These are phyloP conservation scores for Jasminum sambac DNA, from an alignment of 257 asterid genomes.

Conservation along the genomic window DNA sequence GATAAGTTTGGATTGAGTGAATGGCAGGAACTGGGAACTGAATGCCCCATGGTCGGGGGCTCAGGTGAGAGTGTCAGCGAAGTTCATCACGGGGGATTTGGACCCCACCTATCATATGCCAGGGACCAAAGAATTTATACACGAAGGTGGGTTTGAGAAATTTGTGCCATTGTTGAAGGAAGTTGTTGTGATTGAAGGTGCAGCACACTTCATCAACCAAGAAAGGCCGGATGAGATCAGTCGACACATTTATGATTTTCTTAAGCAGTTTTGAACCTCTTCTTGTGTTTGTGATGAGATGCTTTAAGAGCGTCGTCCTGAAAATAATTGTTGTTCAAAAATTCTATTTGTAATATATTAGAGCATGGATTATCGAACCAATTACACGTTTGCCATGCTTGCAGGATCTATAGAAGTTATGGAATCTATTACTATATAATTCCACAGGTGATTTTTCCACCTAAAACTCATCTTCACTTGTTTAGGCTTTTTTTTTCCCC, in stretches of 20 bases:
- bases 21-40: conserved; percentile 63
- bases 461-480: too few relatives aligned
- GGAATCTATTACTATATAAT: too few relatives aligned
- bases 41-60: conserved; percentile 62
- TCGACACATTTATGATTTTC: conserved; percentile 52
- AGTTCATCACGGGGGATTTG: conserved; percentile 60
- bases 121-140: conserved; percentile 53
- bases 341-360: too few relatives aligned
- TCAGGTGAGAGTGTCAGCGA: conserved; percentile 52
- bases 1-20: background rate
- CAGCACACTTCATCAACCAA: conserved; percentile 68
- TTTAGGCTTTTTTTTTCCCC: too few relatives aligned
- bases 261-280: conserved; percentile 45
- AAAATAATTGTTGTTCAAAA: too few relatives aligned
- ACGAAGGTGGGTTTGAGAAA: conserved; percentile 53
- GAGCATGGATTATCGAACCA: too few relatives aligned
- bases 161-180: conserved; percentile 60
- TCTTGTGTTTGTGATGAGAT: background rate
- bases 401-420: too few relatives aligned
- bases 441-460: too few relatives aligned
- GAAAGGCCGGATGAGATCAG: conserved; percentile 67
- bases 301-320: too few relatives aligned
- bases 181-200: conserved; percentile 56
- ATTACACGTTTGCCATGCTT: too few relatives aligned
- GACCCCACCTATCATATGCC: conserved; percentile 56